Evolutionary conservation across 192 early-diverging fungal genomes (phyloP).

Genomic region (Coemansia sp.): DNA sequence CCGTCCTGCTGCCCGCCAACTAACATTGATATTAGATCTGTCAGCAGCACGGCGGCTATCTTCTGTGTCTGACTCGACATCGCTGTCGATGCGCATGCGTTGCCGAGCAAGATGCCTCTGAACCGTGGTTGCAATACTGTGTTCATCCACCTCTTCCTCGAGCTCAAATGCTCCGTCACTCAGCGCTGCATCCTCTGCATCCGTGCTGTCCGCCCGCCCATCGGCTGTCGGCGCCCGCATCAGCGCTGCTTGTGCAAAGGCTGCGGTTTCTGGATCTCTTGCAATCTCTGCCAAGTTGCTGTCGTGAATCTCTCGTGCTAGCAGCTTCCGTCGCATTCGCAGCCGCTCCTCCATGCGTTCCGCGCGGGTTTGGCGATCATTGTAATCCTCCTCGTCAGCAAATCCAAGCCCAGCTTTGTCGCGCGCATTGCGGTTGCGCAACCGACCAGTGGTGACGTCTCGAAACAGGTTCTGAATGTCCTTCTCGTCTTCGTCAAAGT

Average conservation of each 20-base stretch:
- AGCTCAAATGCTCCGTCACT: constrained; percentile 22
- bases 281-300: constrained; percentile 42
- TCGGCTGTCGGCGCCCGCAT: constrained; percentile 27
- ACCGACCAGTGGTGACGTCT: constrained; percentile 41
- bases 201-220: constrained; percentile 4
- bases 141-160: constrained; percentile 38
- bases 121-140: constrained; percentile 13
- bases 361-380: constrained; percentile 38
- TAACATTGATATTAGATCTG: not conserved
- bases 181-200: constrained; percentile 16
- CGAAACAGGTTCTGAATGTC: constrained; percentile 36
- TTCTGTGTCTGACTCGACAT: constrained; percentile 18
- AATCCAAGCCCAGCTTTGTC: constrained; percentile 14
- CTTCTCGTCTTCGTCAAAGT: constrained; percentile 37
- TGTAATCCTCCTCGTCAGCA: constrained; percentile 45
- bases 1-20: not conserved
- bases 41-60: not conserved
- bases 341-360: constrained; percentile 49
- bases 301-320: constrained; percentile 42
- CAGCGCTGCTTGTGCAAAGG: constrained; percentile 52
- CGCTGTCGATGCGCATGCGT: constrained; percentile 23
- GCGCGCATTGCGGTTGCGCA: constrained; percentile 16
- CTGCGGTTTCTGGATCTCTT: constrained; percentile 52
- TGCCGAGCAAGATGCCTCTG: constrained; percentile 22
- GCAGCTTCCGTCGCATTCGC: constrained; percentile 18